A percentile compares a stretch with the other conserved stretches of the same genome.
Evolutionary conservation across 1,139 yeast genomes (phyloP).

Genomic region (Kurtzmaniella quercitrusa): DNA sequence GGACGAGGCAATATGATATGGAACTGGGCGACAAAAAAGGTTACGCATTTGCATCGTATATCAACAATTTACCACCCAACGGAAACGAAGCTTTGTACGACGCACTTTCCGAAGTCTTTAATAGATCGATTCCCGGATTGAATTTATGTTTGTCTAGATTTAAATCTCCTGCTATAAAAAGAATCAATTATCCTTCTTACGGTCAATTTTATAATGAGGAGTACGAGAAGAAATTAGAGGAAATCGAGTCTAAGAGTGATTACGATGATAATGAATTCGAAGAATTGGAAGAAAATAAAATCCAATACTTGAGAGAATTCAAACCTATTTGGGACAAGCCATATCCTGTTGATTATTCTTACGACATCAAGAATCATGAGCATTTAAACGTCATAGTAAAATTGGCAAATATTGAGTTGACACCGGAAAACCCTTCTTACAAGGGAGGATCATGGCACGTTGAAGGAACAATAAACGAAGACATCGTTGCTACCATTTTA

Average conservation of each 20-base stretch:
- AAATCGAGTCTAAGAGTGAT: slow-evolving; percentile 10
- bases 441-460: slow-evolving; percentile 44
- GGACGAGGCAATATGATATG: slow-evolving; percentile 11
- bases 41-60: slow-evolving; percentile 24
- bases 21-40: slow-evolving; percentile 3
- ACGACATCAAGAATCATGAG: slow-evolving; percentile 17
- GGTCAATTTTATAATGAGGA: slow-evolving; percentile 16
- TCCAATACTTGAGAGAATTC: slow-evolving; percentile 14
- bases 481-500: slow-evolving; percentile 38
- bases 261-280: slow-evolving; percentile 8
- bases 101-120: slow-evolving; percentile 27
- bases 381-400: slow-evolving; percentile 36
- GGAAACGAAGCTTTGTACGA: slow-evolving; percentile 20
- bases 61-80: slow-evolving; percentile 36
- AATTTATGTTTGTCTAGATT: slow-evolving; percentile 22
- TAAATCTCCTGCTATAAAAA: slow-evolving; percentile 15
- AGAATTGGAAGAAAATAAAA: slow-evolving; percentile 11
- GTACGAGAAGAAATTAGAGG: slow-evolving; percentile 8
- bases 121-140: slow-evolving; percentile 25
- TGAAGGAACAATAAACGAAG: slow-evolving; percentile 40
- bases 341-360: slow-evolving; percentile 13
- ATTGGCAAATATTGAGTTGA: slow-evolving; percentile 38
- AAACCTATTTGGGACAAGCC: slow-evolving; percentile 14
- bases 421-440: slow-evolving; percentile 38
- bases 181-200: slow-evolving; percentile 16